Evolutionary conservation across 1,284 basidiomycete species (phyloP), one percentile per base, ranked within the genome.

Genomic region (Kalmanozyma brasiliensis): DNA sequence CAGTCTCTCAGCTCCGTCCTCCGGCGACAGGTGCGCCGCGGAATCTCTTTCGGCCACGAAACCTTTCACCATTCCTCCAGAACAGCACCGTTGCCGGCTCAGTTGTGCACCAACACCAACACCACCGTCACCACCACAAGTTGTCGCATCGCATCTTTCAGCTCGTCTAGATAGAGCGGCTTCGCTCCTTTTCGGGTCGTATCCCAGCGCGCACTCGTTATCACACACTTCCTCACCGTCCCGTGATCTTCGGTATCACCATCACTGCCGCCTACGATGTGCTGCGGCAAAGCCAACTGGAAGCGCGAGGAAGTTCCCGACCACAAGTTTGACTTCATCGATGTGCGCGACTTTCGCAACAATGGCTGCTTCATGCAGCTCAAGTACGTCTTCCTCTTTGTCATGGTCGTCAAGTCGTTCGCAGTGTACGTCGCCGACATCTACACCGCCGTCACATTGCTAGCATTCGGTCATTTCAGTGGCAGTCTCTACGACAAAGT

Each of bases 311-410:
- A 91, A 76, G 94, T 98, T 41, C 92, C 91, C 57, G 95, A 98
- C 85, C 95, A 98, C 85, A 98, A 98, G 94, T 98, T 97, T 82
- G 95, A 98, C 86, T 98, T 97, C 82, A 88, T 98, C 82, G 93
- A 97, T 83, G 90, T 90, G 24, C 87, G 89, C 57, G 94, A 98
- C 81, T 98, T 95, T 84, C 90, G 89, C 65, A 90, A 93, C 84
- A 91, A 90, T 84, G 88, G 91, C 69, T 91, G 89, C 82, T 85
- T 88, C 67, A 94, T 93, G 85, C 89, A 94, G 42, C 83, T 93
- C 80, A 95, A 92, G 82, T 98, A 98, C 83, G 83, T 91, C 58
- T 93, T 91, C 87, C 85, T 96, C 67, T 98, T 95, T 84, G 84
- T 93, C 81, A 87, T 94, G 77, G 88, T 98, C 57, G 87, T 96